phyloP scores from a whole-genome alignment of 768 basidiomycete species.

The Suillus spraguei region DNA sequence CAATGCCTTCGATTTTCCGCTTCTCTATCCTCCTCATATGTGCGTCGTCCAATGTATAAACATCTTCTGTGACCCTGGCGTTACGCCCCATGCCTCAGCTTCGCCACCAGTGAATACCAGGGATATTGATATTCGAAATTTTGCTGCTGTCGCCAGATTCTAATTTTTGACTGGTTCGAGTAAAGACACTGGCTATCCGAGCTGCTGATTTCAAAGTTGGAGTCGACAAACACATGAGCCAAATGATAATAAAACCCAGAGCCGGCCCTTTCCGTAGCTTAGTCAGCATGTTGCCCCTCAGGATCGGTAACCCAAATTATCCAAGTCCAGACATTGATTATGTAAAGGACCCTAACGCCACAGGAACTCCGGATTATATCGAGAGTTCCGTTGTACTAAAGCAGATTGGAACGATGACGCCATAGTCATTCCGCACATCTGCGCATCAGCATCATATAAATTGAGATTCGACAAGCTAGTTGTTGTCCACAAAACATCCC shows the following conservation, averaged over 20 bases:
- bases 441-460: not conserved
- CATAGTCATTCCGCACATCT: not conserved
- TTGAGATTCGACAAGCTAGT: not conserved
- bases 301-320: no score
- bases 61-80: no score
- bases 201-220: no score
- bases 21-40: not conserved
- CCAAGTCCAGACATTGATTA: not conserved
- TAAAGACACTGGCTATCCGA: not conserved
- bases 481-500: not conserved
- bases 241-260: no score
- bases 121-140: not conserved
- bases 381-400: not conserved
- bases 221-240: no score
- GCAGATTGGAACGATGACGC: not conserved
- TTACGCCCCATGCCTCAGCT: not conserved
- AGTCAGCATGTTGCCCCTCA: no score
- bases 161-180: not conserved
- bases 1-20: not conserved
- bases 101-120: not conserved
- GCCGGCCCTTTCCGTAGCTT: no score
- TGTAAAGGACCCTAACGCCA: not conserved
- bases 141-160: not conserved
- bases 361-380: not conserved
- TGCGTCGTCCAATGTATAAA: not conserved